Evolutionary conservation across 2,329 filamentous ascomycete species (phyloP), one percentile per base, ranked within the genome.

Genomic region (Intubia oerlemansii): DNA sequence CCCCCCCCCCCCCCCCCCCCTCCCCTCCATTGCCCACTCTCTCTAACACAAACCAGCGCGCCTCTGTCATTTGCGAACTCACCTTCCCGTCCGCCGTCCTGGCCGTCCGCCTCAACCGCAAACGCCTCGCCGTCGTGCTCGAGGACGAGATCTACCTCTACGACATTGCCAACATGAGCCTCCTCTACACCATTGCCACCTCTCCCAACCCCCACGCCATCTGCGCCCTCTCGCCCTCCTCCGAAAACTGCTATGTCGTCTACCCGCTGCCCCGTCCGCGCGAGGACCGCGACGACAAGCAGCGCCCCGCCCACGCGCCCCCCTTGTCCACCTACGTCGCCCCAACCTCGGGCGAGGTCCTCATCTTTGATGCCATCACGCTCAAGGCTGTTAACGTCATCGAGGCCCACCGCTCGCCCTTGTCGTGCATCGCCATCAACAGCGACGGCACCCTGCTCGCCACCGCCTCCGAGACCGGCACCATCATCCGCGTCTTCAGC

Each of bases 121-220:
- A 93, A 51, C 73, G 88, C 21, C 64, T 98, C 16, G 81, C 88
- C 10, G 84, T 98, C 18, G 74, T 95, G 10, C 63, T 95, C 32
- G 88, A 98, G 48, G 82, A 92, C 42, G 78, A 92, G 47, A 91
- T 95, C 36, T 98, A 95, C 52, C 65, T 98, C 27, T 98, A 98
- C 56, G 88, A 98, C 49, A 95, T 98, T 39, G 82, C 84, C 52
- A 95, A 93, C 47, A 95, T 98, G 85, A 85, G 78, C 43, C 67
- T 95, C 33, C 61, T 95, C 23, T 77, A 82, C 49, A 91, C 81
- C 5, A 91, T 95, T 38, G 71, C 82, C 34, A 95, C 85, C 5
- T 93, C 85, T 4, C 80, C 88, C 6, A 98, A 98, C 43, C 80
- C 84, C 1, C 72, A 70, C 37, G 82, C 81, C 19, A 88, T 95